Base-by-base conservation (phyloP, 257 asterid genomes). In the Nicotiana obtusifolia region DNA sequence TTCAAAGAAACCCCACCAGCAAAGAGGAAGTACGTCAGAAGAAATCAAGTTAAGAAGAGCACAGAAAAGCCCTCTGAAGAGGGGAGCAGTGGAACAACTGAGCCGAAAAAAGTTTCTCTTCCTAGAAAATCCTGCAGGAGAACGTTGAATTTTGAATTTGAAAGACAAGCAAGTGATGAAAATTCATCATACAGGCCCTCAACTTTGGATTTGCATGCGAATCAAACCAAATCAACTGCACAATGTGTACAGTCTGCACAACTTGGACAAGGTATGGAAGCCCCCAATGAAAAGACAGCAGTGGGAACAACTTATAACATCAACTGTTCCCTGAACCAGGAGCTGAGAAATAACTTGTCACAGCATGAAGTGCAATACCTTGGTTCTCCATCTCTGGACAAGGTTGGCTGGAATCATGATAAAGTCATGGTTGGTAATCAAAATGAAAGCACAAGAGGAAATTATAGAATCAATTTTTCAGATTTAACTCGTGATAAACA, bases 401-500 rank as follows among this genome's bases (percentile, higher is more conserved):
- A 81, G 81, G 81, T 68, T 82, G 86, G 83, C 78, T 80, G 77
- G 81, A 71, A 77, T 30, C 81, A 85, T 54, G 85, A 87, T 19
- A 82, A 82, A n/a, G 68, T 61, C 84, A 77, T 78, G 81, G 77
- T 47, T 31, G 67, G 49, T 68, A 80, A 84, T 82, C 88, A 77
- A 78, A 87, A 64, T 80, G 85, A 69, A 66, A 60, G 84, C 83
- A 83, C 87, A 75, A 89, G 86, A 86, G 93, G 93, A 76, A 93
- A 91, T 84, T 90, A 94, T 78, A 92, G 88, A 81, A 87, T 93
- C 83, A 84, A 90, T 76, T 91, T 89, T 91, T 93, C 97, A 5
- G 91, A 93, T 64, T 87, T 75, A 66, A 91, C 95, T 69, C 94
- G 86, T 30, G 97, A 92, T 76, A 89, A 93, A 89, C 95, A 88